Conservation (phyloP, 768 basidiomycete genomes). For the Phanerodontia chrysosporium region DNA sequence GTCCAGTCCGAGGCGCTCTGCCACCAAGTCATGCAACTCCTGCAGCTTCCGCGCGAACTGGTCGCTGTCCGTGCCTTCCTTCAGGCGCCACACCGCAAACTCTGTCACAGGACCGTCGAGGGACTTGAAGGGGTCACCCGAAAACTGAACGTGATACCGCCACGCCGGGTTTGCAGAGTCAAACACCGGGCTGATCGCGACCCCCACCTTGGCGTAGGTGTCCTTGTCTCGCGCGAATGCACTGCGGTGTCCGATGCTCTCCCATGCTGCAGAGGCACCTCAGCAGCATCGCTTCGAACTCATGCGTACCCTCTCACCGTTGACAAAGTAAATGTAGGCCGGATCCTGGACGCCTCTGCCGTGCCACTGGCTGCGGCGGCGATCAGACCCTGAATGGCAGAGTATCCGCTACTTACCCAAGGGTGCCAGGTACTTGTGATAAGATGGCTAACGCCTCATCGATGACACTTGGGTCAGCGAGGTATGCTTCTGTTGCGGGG, state of each 20-base stretch:
- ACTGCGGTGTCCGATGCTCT: constrained; percentile 8
- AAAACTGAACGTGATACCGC: constrained; percentile 7
- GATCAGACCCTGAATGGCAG: not conserved
- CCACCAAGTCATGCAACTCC: not conserved
- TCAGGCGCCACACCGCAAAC: constrained; percentile 1
- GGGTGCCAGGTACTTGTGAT: not conserved
- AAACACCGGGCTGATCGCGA: not conserved
- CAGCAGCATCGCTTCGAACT: not conserved
- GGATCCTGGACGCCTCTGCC: constrained; percentile 16
- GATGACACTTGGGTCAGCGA: not conserved
- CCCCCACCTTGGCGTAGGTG: constrained; percentile 10
- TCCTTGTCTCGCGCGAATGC: constrained; percentile 12
- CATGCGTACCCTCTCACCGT: constrained; percentile 7
- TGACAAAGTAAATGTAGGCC: constrained; percentile 12
- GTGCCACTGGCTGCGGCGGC: not conserved
- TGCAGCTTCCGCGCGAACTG: not conserved
- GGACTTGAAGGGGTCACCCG: not conserved
- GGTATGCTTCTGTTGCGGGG: not conserved
- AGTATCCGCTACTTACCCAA: not conserved
- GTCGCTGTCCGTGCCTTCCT: not conserved
- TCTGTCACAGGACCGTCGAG: constrained; percentile 3
- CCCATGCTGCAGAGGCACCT: constrained; percentile 8
- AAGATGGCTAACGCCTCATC: not conserved
- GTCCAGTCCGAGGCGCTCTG: not conserved
- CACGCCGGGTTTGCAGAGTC: not conserved